Evolutionary conservation across 2,329 filamentous ascomycete genomes (phyloP).

Genomic region (Neurospora sp.): DNA sequence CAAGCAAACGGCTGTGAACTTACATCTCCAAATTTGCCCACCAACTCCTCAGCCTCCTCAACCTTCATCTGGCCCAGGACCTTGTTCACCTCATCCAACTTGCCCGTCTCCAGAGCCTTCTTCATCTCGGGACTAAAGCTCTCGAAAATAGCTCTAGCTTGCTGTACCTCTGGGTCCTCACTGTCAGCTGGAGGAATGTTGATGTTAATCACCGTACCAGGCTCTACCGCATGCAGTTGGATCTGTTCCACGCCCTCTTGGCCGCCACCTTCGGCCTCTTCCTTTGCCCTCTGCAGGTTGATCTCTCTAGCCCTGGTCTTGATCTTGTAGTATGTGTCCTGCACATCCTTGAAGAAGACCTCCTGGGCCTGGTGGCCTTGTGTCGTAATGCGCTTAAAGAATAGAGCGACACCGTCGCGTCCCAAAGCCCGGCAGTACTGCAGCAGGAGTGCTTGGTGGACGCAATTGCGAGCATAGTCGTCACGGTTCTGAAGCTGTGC

Average conservation of each 20-base stretch:
- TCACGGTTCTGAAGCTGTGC: slow-evolving; percentile 67
- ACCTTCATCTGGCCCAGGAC: slow-evolving; percentile 79
- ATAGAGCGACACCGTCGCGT: slow-evolving; percentile 76
- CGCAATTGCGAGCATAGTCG: slow-evolving; percentile 73
- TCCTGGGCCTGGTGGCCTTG: slow-evolving; percentile 82
- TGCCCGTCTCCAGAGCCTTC: slow-evolving; percentile 78
- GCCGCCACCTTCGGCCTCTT: slow-evolving; percentile 38
- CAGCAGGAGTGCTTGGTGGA: slow-evolving; percentile 84
- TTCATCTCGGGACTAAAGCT: slow-evolving; percentile 72
- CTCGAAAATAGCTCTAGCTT: slow-evolving; percentile 69
- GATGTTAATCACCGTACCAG: slow-evolving; percentile 85
- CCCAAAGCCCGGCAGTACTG: slow-evolving; percentile 93
- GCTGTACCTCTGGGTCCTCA: slow-evolving; percentile 53
- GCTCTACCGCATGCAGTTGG: slow-evolving; percentile 92
- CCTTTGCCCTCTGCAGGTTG: slow-evolving; percentile 40
- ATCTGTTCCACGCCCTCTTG: slow-evolving; percentile 76
- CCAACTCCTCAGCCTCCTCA: slow-evolving; percentile 71
- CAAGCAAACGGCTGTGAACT: slow-evolving; percentile 12
- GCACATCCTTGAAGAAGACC: slow-evolving; percentile 87
- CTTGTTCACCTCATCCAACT: slow-evolving; percentile 78
- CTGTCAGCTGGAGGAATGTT: slow-evolving; percentile 62
- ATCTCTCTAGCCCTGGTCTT: slow-evolving; percentile 68
- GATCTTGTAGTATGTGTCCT: slow-evolving; percentile 77
- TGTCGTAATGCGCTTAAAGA: slow-evolving; percentile 94
- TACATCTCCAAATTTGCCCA: slow-evolving; percentile 63